Base-by-base conservation (phyloP, 306 rosid genomes). In the Vigna mungo region DNA sequence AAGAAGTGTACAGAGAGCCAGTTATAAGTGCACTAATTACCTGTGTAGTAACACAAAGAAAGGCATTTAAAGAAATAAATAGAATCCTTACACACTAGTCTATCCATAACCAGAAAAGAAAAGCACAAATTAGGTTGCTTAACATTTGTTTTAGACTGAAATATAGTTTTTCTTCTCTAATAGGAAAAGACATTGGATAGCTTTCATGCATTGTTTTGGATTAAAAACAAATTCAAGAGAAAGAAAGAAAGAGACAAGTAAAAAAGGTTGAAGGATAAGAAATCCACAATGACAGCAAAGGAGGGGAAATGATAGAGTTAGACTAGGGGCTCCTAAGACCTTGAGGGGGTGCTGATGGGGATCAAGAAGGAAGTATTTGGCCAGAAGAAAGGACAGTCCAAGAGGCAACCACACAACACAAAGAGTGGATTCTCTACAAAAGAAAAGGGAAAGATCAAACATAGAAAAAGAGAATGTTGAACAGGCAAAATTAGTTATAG, bases 31-130 rank as follows among this genome's bases (percentile, higher is more conserved):
- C 44, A 74, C 32, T 58, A 44, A 64, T 78, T 13, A 65, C n/a
- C 37, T 58, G 36, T 41, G 23, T 49, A 30, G 43, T 18, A 30
- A 30, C 34, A 30, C 34, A 30, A 4, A 0, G 34, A 30, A 30
- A 30, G 34, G 34, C 34, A 30, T 30, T 30, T 30, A 30, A 30
- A 30, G 4, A 30, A 30, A 30, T 30, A 30, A 30, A 30, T 30
- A 30, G 34, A 30, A 30, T 4, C 34, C 34, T 4, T 30, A 30
- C 34, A 30, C 18, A 46, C 18, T 53, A 72, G 68, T 20, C 53
- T 59, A 37, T 71, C 32, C 72, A 71, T 66, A 53, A 63, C 62
- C 7, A 14, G 66, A 75, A 70, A 36, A 27, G 36, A 30, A 60
- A 41, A 76, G 30, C 30, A 51, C 9, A 25, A 3, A 55, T 43